Evolutionary conservation across 2,329 filamentous ascomycete genomes (phyloP).

Genomic region (Penicillium concentricum): DNA sequence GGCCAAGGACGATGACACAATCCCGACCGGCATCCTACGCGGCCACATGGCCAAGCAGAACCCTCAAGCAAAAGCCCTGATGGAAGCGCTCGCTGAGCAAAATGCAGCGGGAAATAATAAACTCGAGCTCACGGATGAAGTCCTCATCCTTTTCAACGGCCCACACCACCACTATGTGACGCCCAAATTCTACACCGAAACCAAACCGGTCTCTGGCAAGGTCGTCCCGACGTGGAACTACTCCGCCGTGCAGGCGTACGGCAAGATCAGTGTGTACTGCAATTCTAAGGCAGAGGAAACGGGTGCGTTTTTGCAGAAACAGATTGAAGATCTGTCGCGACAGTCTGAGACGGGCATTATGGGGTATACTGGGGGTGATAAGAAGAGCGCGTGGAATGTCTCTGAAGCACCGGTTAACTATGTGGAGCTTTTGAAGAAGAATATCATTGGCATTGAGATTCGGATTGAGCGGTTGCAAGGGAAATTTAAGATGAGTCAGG

Average conservation of each 20-base stretch:
- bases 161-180: constrained; percentile 64
- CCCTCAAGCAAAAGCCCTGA: constrained; percentile 5
- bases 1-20: constrained; percentile 34
- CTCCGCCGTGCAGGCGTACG: constrained; percentile 63
- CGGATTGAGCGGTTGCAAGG: constrained; percentile 55
- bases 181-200: constrained; percentile 62
- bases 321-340: constrained; percentile 54
- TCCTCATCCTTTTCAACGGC: constrained; percentile 62
- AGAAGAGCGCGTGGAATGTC: constrained; percentile 61
- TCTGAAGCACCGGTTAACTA: constrained; percentile 60
- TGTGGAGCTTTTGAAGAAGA: constrained; percentile 57
- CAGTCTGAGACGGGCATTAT: constrained; percentile 57
- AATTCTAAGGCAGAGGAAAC: constrained; percentile 51
- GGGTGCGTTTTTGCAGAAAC: constrained; percentile 48
- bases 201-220: constrained; percentile 62
- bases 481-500: constrained; percentile 69
- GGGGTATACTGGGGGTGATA: constrained; percentile 49
- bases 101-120: constrained; percentile 58
- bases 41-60: constrained; percentile 48
- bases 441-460: constrained; percentile 62
- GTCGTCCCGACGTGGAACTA: constrained; percentile 71
- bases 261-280: constrained; percentile 54
- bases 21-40: constrained; percentile 48
- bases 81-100: constrained; percentile 49
- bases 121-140: constrained; percentile 48